Evolutionary conservation across 768 basidiomycete genomes (phyloP), one percentile per base, ranked within the genome.

Genomic region (Auricularia cornea): DNA sequence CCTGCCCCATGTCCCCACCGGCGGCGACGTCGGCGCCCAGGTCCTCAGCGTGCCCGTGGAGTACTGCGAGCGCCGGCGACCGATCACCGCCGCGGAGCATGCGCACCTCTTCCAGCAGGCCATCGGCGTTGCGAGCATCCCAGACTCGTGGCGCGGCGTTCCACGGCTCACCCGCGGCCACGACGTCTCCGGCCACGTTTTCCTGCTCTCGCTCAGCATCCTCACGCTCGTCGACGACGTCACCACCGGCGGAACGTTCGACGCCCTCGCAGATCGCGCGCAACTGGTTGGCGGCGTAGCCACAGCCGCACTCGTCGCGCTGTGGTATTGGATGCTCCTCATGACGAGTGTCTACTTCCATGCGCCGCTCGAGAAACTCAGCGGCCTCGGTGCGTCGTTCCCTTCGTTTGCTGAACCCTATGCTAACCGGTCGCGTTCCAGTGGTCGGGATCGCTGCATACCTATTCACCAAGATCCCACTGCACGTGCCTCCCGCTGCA

Each of bases 271-370:
- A 62, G 8, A 61, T 67, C 30, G 69, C 80, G 6, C 87, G 88
- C 66, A 76, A 69, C 28, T 70, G 74, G 64, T 85, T 87, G 26
- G 26, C 1, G 73, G 88, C 18, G 68, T 60, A 4, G 73, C 75
- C 4, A 82, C 83, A 51, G 52, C 80, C 0, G 74, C 71, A 2
- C 73, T 92, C 41, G 70, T 92, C 32, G 76, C 62, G 1, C 73
- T 89, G 3, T 93, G 90, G 87, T 66, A 91, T 57, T 82, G 91
- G 71, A 92, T 92, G 67, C 75, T 80, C 8, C 83, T 82, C 64
- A 90, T 90, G 54, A 98, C 96, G 26, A 85, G 88, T 60, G 76
- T 96, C 10, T 98, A 93, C 73, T 98, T 96, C 79, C 96, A 98
- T 71, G 81, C 88, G 3, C 92, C 92, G 0, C 74, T 80, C 14